Evolutionary conservation across 768 basidiomycete species (phyloP).

Genomic region (Suillus subalutaceus): DNA sequence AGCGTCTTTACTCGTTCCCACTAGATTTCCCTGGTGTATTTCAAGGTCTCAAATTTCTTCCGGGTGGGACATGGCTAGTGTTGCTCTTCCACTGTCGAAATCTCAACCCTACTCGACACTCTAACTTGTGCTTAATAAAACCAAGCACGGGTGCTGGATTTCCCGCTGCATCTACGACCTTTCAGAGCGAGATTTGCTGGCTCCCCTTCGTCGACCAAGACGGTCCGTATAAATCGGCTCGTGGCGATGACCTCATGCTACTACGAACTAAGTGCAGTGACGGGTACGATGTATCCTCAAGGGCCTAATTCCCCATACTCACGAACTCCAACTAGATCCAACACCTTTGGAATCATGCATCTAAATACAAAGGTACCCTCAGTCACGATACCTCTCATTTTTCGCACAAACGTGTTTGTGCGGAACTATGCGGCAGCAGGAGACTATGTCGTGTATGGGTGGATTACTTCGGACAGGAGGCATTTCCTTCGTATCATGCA

Average conservation of each 20-base stretch:
- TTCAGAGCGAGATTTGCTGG: constrained; percentile 36
- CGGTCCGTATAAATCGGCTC: constrained; percentile 34
- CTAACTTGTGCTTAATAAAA: constrained; percentile 31
- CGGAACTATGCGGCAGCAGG: constrained; percentile 25
- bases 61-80: constrained; percentile 33
- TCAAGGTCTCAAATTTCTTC: constrained; percentile 33
- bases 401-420: constrained; percentile 26
- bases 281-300: constrained; percentile 18
- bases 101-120: constrained; percentile 31
- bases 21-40: constrained; percentile 33
- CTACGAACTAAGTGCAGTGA: constrained; percentile 31
- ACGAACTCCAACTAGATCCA: neutral
- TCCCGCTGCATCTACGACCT: constrained; percentile 20
- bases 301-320: neutral
- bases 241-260: constrained; percentile 31
- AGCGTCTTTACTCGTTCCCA: constrained; percentile 26
- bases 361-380: constrained; percentile 30
- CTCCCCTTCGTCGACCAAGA: constrained; percentile 20
- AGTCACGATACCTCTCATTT: constrained; percentile 25
- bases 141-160: constrained; percentile 16
- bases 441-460: constrained; percentile 25
- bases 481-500: constrained; percentile 34
- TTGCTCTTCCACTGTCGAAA: constrained; percentile 34
- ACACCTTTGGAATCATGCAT: constrained; percentile 29
- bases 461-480: constrained; percentile 28